These are phyloP conservation scores for Linum lewisii DNA, from an alignment of 345 rosid species.

Conservation along the genomic window DNA sequence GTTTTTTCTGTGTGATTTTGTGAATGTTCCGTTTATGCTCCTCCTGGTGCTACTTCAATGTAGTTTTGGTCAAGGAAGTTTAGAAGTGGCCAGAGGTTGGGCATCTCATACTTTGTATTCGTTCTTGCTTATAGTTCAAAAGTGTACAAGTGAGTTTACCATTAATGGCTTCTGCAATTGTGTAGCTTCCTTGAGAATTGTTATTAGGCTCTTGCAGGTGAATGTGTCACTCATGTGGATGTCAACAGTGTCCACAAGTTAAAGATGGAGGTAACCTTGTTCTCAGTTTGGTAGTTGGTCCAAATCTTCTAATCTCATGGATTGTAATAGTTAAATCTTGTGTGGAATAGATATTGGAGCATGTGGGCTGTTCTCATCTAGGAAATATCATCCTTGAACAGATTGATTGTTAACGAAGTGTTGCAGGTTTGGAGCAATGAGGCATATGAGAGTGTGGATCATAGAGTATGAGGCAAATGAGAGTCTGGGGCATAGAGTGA, in stretches of 20 bases:
- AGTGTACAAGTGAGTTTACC: conserved; percentile 36
- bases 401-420: no score
- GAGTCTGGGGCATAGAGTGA: no score
- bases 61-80: not conserved
- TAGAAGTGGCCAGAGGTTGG: not conserved
- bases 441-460: no score
- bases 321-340: conserved; percentile 10
- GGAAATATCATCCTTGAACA: no score
- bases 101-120: not conserved
- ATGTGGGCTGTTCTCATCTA: no score
- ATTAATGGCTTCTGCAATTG: conserved; percentile 37
- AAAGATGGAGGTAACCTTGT: conserved; percentile 55
- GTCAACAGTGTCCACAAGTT: conserved; percentile 58
- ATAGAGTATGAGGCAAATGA: no score
- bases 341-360: conserved; percentile 50
- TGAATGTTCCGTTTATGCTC: not conserved
- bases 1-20: not conserved
- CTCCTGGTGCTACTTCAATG: not conserved
- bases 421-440: no score
- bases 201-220: conserved; percentile 34
- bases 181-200: no score
- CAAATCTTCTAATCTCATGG: conserved; percentile 10
- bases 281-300: conserved; percentile 5
- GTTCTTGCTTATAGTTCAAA: conserved; percentile 36
- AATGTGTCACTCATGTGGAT: conserved; percentile 31